Evolutionary conservation across 768 basidiomycete genomes (phyloP), one percentile per base, ranked within the genome.

Genomic region (Mycena rebaudengoi): DNA sequence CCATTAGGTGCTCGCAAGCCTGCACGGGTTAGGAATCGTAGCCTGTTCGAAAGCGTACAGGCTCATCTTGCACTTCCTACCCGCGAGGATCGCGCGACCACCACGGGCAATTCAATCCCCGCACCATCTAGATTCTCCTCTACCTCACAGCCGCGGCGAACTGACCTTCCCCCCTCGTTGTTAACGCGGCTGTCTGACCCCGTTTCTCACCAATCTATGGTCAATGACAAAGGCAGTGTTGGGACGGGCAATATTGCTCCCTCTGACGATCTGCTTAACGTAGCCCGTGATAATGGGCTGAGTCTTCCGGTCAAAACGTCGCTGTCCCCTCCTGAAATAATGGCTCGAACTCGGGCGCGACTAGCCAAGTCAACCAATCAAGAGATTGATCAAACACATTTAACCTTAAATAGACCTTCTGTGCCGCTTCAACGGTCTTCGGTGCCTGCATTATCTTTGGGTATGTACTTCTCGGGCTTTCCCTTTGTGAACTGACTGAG

Each of bases 341-440:
- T 75, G 74, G 74, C 69, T 37, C 71, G 71, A 39, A 76, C 76
- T 41, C 71, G 74, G 30, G 73, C 69, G 13, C 71, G 66, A 10
- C 62, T 76, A 10, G 50, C 53, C 13, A 50, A 51, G 32, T 41
- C 37, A 20, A 32, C 62, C 7, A 40, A 35, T n/a, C 43, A 7
- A 28, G 43, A 35, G 41, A 13, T 12, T 12, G 28, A 33, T 21
- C 32, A 4, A 26, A 35, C 25, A n/a, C 46, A 37, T 44, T 37
- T 45, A 49, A 40, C 55, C 30, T 10, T 45, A 26, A 25, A 39
- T 32, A 28, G 62, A 43, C 48, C 55, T 39, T 25, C 48, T 5
- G 46, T 14, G 11, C 48, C 5, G 48, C 28, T 41, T 29, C 33
- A 43, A 11, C 32, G 33, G 33, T 39, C 43, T 8, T 29, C 41